Evolutionary conservation across 2,329 filamentous ascomycete species (phyloP).

Genomic region (Alternaria solani): DNA sequence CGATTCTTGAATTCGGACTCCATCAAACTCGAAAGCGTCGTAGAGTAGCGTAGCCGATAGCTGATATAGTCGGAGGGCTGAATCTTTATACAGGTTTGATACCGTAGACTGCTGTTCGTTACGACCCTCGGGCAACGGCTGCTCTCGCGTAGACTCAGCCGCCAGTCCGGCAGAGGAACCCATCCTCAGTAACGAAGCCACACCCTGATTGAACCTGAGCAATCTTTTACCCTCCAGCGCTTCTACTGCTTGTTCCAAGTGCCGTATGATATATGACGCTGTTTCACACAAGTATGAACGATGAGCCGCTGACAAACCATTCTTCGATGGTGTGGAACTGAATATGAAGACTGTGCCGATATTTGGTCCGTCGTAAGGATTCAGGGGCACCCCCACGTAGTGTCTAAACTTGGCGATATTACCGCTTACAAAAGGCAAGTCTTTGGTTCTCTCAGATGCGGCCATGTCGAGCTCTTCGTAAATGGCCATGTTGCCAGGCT

Average conservation of each 20-base stretch:
- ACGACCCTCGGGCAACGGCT: not conserved
- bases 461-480: constrained; percentile 16
- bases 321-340: constrained; percentile 5
- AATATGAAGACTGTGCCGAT: constrained; percentile 13
- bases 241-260: constrained; percentile 15
- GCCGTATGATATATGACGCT: constrained; percentile 10
- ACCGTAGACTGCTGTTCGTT: not conserved
- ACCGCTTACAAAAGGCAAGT: constrained; percentile 12
- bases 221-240: constrained; percentile 12
- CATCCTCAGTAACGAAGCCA: constrained; percentile 9
- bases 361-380: constrained; percentile 14
- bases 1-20: constrained; percentile 12
- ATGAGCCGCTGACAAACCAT: constrained; percentile 4
- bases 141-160: not conserved
- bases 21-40: constrained; percentile 15
- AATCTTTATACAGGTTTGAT: constrained; percentile 11
- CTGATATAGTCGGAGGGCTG: constrained; percentile 8
- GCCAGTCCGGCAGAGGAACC: constrained; percentile 1
- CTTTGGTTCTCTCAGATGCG: constrained; percentile 11
- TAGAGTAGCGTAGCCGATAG: constrained; percentile 10
- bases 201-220: constrained; percentile 10
- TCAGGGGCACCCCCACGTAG: constrained; percentile 15
- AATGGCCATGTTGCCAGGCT: constrained; percentile 12
- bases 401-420: constrained; percentile 14
- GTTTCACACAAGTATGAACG: constrained; percentile 8